phyloP scores from a whole-genome alignment of 345 rosid species.

The Gossypium longicalyx region DNA sequence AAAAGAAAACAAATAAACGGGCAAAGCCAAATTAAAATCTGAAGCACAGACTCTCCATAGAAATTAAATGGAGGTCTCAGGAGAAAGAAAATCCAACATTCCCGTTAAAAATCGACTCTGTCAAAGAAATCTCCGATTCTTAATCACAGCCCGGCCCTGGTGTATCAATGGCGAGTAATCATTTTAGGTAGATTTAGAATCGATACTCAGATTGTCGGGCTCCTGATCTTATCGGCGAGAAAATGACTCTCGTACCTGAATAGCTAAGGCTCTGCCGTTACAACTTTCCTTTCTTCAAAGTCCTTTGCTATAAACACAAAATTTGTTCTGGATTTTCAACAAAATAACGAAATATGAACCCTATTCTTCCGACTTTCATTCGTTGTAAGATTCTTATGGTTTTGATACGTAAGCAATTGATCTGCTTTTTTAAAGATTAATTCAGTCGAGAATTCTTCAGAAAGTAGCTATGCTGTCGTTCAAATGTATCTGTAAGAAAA shows the following conservation, averaged over 20 bases:
- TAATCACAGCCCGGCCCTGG: not conserved
- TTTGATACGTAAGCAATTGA: slow-evolving; percentile 14
- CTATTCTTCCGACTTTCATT: slow-evolving; percentile 14
- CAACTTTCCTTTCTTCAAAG: slow-evolving; percentile 14
- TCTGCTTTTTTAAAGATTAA: slow-evolving; percentile 7
- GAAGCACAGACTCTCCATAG: not conserved
- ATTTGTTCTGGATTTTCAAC: slow-evolving; percentile 19
- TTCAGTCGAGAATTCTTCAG: slow-evolving; percentile 5
- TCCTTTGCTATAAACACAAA: slow-evolving; percentile 9
- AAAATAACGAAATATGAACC: slow-evolving; percentile 30
- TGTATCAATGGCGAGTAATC: not conserved
- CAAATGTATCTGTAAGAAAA: slow-evolving; percentile 23
- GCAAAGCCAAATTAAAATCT: not conserved
- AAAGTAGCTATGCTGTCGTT: slow-evolving; percentile 10
- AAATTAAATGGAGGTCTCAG: not conserved
- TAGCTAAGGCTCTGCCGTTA: slow-evolving; percentile 7
- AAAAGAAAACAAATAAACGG: not conserved
- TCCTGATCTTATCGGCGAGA: slow-evolving; percentile 9
- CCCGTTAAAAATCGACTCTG: not conserved
- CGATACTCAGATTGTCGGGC: not conserved
- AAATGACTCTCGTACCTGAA: slow-evolving; percentile 14
- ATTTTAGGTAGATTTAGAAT: slow-evolving; percentile 2
- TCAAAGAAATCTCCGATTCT: not conserved
- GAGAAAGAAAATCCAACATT: slow-evolving; percentile 12
- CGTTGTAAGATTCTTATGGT: slow-evolving; percentile 21